Evolutionary conservation across 2,329 filamentous ascomycete species (phyloP), one percentile per base, ranked within the genome.

Genomic region (Orbilia brochopaga): DNA sequence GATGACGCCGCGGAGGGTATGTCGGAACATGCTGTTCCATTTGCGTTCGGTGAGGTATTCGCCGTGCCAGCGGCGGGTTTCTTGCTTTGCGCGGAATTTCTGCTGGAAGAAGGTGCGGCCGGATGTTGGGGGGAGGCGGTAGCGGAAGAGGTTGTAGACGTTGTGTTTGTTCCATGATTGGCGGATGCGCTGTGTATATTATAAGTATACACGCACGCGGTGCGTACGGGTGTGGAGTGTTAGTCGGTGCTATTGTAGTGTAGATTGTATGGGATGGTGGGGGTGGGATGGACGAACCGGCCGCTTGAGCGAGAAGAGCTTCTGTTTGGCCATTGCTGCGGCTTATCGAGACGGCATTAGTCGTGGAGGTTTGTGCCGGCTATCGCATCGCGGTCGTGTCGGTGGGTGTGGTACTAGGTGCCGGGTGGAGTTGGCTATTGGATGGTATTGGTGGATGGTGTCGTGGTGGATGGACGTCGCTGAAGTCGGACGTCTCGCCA

Each of bases 81-180:
- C 80, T 21, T 92, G 87, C 81, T 99, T 99, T 77, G 93, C 90
- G 1, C 82, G 81, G 93, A 93, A 99, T 88, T 99, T 99, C 81
- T 97, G 93, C 84, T 97, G 93, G 85, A 96, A 99, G 82, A 94
- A 95, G 50, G 92, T 97, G 73, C 82, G 80, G 32, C 78, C 77
- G 73, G 76, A 78, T 67, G 82, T 80, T 15, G 76, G 78, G 17
- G 84, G 85, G 1, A 80, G 77, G 48, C 77, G 80, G 35, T 85
- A 78, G 75, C 85, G 85, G 56, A 83, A 82, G 75, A 99, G 82
- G 81, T 97, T 97, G 86, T 90, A 99, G 74, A 99, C 85, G 79
- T 96, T 96, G 84, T 91, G 92, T 83, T 96, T 96, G 84, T 91
- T 96, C 94, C 93, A 97, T 83, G 92, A 91, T 83, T 94, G 90